phyloP scores from a whole-genome alignment of 805 yeast genomes.

The Torulaspora delbrueckii region DNA sequence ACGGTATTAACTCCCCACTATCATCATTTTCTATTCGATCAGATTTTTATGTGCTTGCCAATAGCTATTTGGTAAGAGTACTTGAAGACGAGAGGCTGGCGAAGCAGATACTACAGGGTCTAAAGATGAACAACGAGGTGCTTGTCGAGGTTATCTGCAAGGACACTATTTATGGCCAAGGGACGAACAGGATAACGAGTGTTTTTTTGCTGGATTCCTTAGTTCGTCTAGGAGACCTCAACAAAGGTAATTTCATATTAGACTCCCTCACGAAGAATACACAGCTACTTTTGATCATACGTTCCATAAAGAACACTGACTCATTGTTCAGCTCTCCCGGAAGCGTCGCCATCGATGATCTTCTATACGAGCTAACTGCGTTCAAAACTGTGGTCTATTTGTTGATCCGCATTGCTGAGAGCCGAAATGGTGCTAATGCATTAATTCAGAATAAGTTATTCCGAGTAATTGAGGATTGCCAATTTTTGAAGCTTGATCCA shows the following conservation, averaged over 20 bases:
- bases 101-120: conserved; percentile 46
- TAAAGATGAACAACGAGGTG: conserved; percentile 55
- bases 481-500: conserved; percentile 64
- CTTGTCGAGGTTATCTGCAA: conserved; percentile 62
- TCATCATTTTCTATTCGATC: conserved; percentile 67
- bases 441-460: conserved; percentile 71
- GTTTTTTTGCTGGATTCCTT: conserved; percentile 67
- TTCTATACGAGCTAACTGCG: conserved; percentile 70
- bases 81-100: conserved; percentile 40
- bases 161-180: conserved; percentile 78
- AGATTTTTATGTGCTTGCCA: conserved; percentile 71
- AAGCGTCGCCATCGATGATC: conserved; percentile 45
- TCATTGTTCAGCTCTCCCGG: conserved; percentile 45
- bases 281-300: conserved; percentile 57
- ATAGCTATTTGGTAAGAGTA: conserved; percentile 55
- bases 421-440: conserved; percentile 70
- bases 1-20: conserved; percentile 66
- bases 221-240: conserved; percentile 49
- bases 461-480: conserved; percentile 51
- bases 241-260: conserved; percentile 51
- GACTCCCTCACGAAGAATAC: conserved; percentile 61
- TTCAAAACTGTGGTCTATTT: conserved; percentile 68
- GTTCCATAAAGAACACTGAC: conserved; percentile 66
- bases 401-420: conserved; percentile 68
- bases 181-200: conserved; percentile 68